Conservation (phyloP, 2,329 filamentous ascomycete genomes). For the Fusarium nurragi region DNA sequence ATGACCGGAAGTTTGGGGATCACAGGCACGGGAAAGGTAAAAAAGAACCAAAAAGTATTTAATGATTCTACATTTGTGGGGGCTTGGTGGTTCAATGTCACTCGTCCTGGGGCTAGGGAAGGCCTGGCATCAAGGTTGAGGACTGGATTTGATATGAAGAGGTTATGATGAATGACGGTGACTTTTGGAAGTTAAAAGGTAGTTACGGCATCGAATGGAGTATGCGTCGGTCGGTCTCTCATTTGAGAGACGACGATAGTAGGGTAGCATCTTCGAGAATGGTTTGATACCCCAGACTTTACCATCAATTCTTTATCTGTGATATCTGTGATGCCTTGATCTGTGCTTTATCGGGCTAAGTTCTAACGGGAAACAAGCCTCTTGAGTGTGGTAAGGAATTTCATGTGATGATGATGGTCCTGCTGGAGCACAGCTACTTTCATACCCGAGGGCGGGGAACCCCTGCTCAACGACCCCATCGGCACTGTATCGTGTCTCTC, state of each 20-base stretch:
- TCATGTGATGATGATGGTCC: slow-evolving; percentile 22
- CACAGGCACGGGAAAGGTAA: slow-evolving; percentile 9
- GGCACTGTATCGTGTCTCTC: not conserved
- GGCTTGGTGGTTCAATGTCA: slow-evolving; percentile 17
- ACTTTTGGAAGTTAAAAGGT: slow-evolving; percentile 24
- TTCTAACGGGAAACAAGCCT: not conserved
- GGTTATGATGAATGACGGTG: slow-evolving; percentile 32
- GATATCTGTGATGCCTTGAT: not conserved
- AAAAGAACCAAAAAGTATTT: slow-evolving; percentile 36
- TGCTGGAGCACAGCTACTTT: slow-evolving; percentile 10
- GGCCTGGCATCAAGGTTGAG: slow-evolving; percentile 3
- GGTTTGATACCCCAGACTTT: slow-evolving; percentile 35
- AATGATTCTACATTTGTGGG: slow-evolving; percentile 21
- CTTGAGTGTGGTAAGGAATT: slow-evolving; percentile 1
- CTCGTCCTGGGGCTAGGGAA: slow-evolving; percentile 4
- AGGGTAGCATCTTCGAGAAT: slow-evolving; percentile 33
- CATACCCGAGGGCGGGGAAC: slow-evolving; percentile 33
- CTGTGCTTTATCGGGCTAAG: not conserved
- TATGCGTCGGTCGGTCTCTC: slow-evolving; percentile 17
- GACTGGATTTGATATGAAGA: slow-evolving; percentile 10
- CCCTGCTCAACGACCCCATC: slow-evolving; percentile 18
- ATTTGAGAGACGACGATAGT: slow-evolving; percentile 19
- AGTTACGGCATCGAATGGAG: slow-evolving; percentile 31
- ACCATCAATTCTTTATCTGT: not conserved
- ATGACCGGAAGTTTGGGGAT: slow-evolving; percentile 22